Evolutionary conservation across 495 filamentous ascomycete genomes (phyloP).

Genomic region (Tuber magnatum): DNA sequence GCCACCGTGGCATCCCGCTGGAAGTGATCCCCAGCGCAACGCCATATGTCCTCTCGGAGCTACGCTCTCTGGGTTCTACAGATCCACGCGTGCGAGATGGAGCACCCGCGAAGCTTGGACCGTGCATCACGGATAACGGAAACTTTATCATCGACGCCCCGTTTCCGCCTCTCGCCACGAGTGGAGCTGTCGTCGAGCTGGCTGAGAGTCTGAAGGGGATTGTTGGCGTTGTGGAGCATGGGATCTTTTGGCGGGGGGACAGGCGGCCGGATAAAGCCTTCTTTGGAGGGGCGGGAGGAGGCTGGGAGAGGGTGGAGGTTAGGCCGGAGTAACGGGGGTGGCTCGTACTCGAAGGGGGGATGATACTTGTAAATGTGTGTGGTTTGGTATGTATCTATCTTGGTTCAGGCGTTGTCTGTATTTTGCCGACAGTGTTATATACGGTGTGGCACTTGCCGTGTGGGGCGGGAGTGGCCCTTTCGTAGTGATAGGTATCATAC

Average conservation of each 20-base stretch:
- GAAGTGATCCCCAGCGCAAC: constrained; percentile 79
- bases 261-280: constrained; percentile 87
- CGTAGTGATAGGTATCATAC: background rate
- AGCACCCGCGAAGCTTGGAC: constrained; percentile 60
- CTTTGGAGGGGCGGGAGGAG: constrained; percentile 76
- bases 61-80: constrained; percentile 59
- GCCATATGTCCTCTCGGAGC: constrained; percentile 59
- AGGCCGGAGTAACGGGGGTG: background rate
- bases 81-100: constrained; percentile 60
- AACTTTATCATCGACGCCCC: constrained; percentile 87
- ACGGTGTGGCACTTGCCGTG: background rate
- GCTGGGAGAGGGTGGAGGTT: background rate
- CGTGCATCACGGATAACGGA: constrained; percentile 79
- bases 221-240: constrained; percentile 82
- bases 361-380: background rate
- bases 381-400: background rate
- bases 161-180: constrained; percentile 55
- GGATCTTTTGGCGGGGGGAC: constrained; percentile 71
- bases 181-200: constrained; percentile 60
- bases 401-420: background rate
- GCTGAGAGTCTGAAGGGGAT: constrained; percentile 65
- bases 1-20: constrained; percentile 71
- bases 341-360: background rate
- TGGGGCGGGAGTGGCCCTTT: background rate
- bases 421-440: background rate